Conservation (phyloP, 768 basidiomycete species). For the Rhizopogon rudus region DNA sequence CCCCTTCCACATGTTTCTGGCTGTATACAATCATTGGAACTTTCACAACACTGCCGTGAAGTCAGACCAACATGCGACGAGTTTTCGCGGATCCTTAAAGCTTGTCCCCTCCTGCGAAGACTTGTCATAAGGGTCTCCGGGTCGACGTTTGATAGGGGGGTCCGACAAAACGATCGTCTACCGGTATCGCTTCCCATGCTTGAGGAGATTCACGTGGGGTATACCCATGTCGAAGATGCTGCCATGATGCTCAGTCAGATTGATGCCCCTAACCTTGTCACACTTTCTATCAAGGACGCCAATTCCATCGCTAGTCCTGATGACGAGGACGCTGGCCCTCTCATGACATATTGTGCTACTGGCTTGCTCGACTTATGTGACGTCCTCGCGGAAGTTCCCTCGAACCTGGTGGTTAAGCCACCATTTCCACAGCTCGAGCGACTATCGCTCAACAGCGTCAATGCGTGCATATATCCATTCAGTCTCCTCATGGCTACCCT, state of each 20-base stretch:
- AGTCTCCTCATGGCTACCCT: slow-evolving; percentile 12
- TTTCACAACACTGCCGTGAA: slow-evolving; percentile 48
- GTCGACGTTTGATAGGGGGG: slow-evolving; percentile 17
- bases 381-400: not conserved
- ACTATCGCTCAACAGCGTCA: slow-evolving; percentile 33
- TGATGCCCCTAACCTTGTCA: slow-evolving; percentile 32
- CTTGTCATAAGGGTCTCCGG: slow-evolving; percentile 49
- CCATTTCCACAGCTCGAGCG: slow-evolving; percentile 32
- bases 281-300: slow-evolving; percentile 41
- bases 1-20: slow-evolving; percentile 7
- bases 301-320: slow-evolving; percentile 36
- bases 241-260: slow-evolving; percentile 35
- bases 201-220: slow-evolving; percentile 37
- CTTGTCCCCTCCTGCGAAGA: slow-evolving; percentile 34
- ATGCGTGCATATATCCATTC: slow-evolving; percentile 23
- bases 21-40: slow-evolving; percentile 35
- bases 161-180: slow-evolving; percentile 12
- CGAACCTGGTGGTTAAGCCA: slow-evolving; percentile 4
- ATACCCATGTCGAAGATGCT: slow-evolving; percentile 35
- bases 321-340: slow-evolving; percentile 34
- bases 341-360: slow-evolving; percentile 26
- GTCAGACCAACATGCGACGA: slow-evolving; percentile 48
- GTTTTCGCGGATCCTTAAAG: slow-evolving; percentile 38
- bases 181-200: slow-evolving; percentile 35
- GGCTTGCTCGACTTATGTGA: slow-evolving; percentile 14